Conservation (phyloP, 2,329 filamentous ascomycete genomes). For the Diaporthe caulivora region DNA sequence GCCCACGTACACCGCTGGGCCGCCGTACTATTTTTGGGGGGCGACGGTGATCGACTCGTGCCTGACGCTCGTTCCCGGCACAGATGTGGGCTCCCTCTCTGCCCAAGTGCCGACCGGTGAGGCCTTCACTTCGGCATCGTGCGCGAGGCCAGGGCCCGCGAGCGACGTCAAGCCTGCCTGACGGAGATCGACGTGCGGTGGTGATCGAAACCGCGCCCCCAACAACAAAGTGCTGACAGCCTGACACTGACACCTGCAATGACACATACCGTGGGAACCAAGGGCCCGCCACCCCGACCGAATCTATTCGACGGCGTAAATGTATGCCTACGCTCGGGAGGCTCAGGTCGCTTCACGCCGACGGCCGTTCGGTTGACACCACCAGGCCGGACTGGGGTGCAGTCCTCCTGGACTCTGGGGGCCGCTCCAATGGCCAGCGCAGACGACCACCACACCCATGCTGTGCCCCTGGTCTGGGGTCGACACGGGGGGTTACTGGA, state of each 20-base stretch:
- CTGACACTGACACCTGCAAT: conserved; percentile 37
- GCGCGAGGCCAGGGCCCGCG: neutral
- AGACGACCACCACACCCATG: neutral
- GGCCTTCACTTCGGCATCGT: conserved; percentile 4
- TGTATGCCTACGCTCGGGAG: conserved; percentile 6
- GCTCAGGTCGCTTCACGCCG: conserved; percentile 33
- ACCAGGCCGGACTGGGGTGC: conserved; percentile 11
- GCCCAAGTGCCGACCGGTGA: conserved; percentile 27
- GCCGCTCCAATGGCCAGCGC: conserved; percentile 7
- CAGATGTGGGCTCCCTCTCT: conserved; percentile 22
- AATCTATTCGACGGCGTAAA: neutral
- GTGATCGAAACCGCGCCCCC: neutral
- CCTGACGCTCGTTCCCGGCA: conserved; percentile 8
- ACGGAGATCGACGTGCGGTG: conserved; percentile 1
- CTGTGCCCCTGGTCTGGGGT: neutral
- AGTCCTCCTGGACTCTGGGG: neutral
- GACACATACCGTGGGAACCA: conserved; percentile 7
- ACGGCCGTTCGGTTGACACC: conserved; percentile 28
- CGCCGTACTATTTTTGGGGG: conserved; percentile 27
- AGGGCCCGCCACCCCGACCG: conserved; percentile 1
- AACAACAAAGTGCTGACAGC: conserved; percentile 25
- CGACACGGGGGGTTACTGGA: conserved; percentile 9
- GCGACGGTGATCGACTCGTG: neutral
- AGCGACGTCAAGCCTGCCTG: conserved; percentile 18
- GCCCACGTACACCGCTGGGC: neutral